Evolutionary conservation across 192 early-diverging fungal genomes (phyloP).

Genomic region (Mortierella antarctica): DNA sequence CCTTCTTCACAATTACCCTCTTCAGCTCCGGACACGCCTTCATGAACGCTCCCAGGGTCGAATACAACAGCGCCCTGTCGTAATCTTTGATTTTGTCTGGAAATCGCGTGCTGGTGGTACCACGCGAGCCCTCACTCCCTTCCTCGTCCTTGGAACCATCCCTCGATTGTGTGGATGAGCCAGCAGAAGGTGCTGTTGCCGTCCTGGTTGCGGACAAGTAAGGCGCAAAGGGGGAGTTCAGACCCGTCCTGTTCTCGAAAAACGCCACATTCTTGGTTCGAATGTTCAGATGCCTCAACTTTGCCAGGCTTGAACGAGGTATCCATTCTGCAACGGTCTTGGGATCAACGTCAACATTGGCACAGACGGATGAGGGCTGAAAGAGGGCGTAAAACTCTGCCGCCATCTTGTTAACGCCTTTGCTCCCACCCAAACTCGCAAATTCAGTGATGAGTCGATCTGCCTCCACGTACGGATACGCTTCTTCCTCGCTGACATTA

Average conservation of each 20-base stretch:
- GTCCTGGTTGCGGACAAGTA: not conserved
- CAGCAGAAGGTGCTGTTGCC: not conserved
- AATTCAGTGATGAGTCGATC: not conserved
- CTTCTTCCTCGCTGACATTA: not conserved
- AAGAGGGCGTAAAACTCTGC: too few species aligned
- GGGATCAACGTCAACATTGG: not conserved
- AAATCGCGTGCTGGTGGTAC: not conserved
- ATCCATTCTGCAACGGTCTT: not conserved
- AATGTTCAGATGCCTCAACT: not conserved
- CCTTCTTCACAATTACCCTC: not conserved
- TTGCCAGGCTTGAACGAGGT: not conserved
- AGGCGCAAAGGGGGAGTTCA: not conserved
- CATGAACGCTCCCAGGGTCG: slow-evolving; percentile 5
- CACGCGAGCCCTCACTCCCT: not conserved
- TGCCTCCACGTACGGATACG: not conserved
- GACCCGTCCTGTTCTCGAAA: not conserved
- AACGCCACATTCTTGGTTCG: not conserved
- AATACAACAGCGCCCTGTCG: not conserved
- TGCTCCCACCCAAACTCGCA: not conserved
- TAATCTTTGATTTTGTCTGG: not conserved
- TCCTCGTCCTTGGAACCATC: too few species aligned
- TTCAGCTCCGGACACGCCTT: slow-evolving; percentile 11
- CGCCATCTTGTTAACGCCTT: too few species aligned
- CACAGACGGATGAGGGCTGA: too few species aligned
- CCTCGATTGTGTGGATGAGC: not conserved